These are phyloP conservation scores for Torulaspora pretoriensis DNA, from an alignment of 1,139 yeast genomes.

Conservation along the genomic window DNA sequence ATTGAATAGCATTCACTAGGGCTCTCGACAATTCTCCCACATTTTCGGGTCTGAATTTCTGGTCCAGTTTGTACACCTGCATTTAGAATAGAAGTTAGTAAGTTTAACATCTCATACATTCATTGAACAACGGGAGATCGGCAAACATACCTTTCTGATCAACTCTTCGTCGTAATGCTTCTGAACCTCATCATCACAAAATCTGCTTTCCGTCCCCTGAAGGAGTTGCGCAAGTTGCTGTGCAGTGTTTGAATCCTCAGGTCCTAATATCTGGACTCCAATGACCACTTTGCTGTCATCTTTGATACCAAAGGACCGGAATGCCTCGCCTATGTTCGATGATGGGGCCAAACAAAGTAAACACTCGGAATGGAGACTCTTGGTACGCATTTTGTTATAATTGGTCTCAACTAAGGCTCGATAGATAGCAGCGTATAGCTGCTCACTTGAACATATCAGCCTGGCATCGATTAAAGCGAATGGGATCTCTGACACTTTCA, in stretches of 20 bases:
- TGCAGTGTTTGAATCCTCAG: constrained; percentile 17
- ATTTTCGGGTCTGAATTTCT: constrained; percentile 19
- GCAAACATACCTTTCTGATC: constrained; percentile 38
- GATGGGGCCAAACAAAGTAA: constrained; percentile 51
- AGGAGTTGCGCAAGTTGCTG: constrained; percentile 24
- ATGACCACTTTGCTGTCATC: constrained; percentile 38
- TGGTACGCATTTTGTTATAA: constrained; percentile 44
- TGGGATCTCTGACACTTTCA: constrained; percentile 39
- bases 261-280: constrained; percentile 38
- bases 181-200: constrained; percentile 37
- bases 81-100: constrained; percentile 7
- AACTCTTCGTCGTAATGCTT: constrained; percentile 35
- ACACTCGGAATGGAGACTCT: constrained; percentile 49
- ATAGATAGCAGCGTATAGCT: constrained; percentile 47
- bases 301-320: constrained; percentile 45
- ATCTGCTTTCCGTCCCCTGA: constrained; percentile 36
- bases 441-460: constrained; percentile 45
- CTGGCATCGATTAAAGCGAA: constrained; percentile 48
- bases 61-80: constrained; percentile 31
- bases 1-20: constrained; percentile 37
- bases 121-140: constrained; percentile 18
- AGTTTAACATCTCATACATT: not conserved
- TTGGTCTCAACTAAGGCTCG: constrained; percentile 45
- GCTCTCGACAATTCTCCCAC: constrained; percentile 32
- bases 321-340: constrained; percentile 46